Evolutionary conservation across 345 rosid genomes (phyloP), one percentile per base, ranked within the genome.

Genomic region (Mallotus nudiflorus): DNA sequence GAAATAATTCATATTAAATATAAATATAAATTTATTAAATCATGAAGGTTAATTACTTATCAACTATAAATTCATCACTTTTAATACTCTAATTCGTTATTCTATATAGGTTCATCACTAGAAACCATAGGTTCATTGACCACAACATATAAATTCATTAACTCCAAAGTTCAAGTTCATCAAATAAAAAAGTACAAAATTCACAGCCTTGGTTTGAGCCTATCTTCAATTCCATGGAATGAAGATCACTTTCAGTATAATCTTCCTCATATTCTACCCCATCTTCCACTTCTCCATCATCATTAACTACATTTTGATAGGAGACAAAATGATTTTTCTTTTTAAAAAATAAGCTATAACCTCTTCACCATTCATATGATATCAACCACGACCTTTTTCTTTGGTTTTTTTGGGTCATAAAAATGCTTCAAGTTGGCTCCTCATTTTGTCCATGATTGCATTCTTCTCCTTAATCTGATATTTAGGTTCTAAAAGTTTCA

Each of bases 391-490:
- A 20, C 83, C 80, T 83, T 80, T 90, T 60, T 83, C 97, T 80
- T 89, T 88, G 0, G 72, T 65, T 74, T 65, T 81, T 80, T 88
- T 95, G 37, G 91, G 75, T 71, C 90, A 91, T 13, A 89, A 78
- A 75, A 86, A 92, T 40, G 84, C 85, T 82, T 92, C 93, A 39
- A 95, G 97, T 75, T 89, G 99, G 80, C 77, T 85, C 85, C 89
- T 85, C 64, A 92, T 80, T 73, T 82, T 90, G 77, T 90, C 87
- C n/a, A 90, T 88, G 60, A 91, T 96, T 51, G 87, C 82, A 70
- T 90, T 87, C 74, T 89, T 90, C 85, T 89, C 97, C 82, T 88
- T 92, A 3, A 83, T 85, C 71, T 81, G 93, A 77, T 86, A 82
- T 70, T 92, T 90, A 75, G 90, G 96, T 20, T 86, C 97, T 1